Evolutionary conservation across 1,284 basidiomycete species (phyloP), one percentile per base, ranked within the genome.

Genomic region (Tilletia indica): DNA sequence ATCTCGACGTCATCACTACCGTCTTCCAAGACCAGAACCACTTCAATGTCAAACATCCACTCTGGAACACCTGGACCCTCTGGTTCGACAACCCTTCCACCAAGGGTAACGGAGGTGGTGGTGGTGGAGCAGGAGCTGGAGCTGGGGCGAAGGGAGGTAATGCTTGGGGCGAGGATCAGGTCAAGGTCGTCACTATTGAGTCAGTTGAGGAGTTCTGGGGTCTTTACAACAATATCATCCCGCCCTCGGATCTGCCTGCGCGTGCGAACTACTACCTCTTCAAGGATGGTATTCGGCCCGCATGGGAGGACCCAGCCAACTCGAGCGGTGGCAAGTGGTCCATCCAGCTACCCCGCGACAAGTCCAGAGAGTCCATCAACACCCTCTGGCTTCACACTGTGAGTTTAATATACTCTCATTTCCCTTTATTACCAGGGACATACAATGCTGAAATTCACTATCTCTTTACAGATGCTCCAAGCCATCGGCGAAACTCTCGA

Each of bases 261-360:
- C 97, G 95, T 87, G 94, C 95, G 48, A 99, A 99, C 85, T 99
- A 99, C 86, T 99, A 99, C 87, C 88, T 99, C 73, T 99, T 99
- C 90, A 98, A 97, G 88, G 87, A 89, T 2, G 91, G 90, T 66
- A 87, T 94, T 69, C 88, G 92, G 71, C 93, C 93, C 0, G 91
- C 94, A 8, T 94, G 93, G 93, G 93, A 94, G 84, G 93, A 94
- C 84, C 92, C 92, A 1, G 93, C 93, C 56, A 99, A 99, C 87
- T 93, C 94, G 85, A 89, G 92, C 78, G 96, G 96, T 68, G 96
- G 96, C 73, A 99, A 98, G 87, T 99, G 96, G 96, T 92, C 91
- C 82, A 94, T 99, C 76, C 97, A 99, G 86, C 87, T 99, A 42
- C 96, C 97, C 38, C 91, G 93, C 83, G 96, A 98, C 79, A 98